Base-by-base conservation (phyloP, 306 rosid genomes). In the Glycine tomentella region DNA sequence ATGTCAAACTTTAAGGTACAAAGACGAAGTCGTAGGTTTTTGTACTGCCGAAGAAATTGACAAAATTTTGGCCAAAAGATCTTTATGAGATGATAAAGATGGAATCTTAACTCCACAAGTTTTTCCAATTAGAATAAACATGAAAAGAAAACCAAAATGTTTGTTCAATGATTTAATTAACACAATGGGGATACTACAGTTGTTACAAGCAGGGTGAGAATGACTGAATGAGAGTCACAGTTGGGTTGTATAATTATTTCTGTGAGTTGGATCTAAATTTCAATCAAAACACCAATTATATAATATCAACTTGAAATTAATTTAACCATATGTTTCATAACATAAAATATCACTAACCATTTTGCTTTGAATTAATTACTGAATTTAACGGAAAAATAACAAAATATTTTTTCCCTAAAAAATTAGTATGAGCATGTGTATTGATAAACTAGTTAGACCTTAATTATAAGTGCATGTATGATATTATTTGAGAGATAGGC, bases 11-110 rank as follows among this genome's bases (percentile, higher is more conserved):
- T 67, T 40, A 53, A 15, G 15, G 44, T 12, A 66, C 42, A 65
- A 52, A 66, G 44, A 15, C 52, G 9, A 52, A 78, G 45, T 40
- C 56, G 3, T 38, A n/a, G 44, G 8, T 14, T 49, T 82, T 42
- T 25, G 10, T 16, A 69, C 45, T 16, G 53, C 5, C 11, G 45
- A 67, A 74, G 73, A 79, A 38, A 40, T 67, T 69, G 74, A 74
- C 64, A 69, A 74, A 67, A 56, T 2, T 67, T 84, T 74, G 48
- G 78, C 74, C 6, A 58, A 74, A 79, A 66, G 73, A 78, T 78
- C 46, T 71, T 38, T 3, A 7, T 7, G 52, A n/a, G 13, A 62
- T 5, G 36, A 59, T 3, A 25, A 61, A 50, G n/a, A 34, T 61
- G 16, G 65, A 61, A 52, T 52, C 45, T 61, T 36, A 75, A 67